phyloP scores from a whole-genome alignment of 257 asterid species.

The Schizonepeta tenuifolia region DNA sequence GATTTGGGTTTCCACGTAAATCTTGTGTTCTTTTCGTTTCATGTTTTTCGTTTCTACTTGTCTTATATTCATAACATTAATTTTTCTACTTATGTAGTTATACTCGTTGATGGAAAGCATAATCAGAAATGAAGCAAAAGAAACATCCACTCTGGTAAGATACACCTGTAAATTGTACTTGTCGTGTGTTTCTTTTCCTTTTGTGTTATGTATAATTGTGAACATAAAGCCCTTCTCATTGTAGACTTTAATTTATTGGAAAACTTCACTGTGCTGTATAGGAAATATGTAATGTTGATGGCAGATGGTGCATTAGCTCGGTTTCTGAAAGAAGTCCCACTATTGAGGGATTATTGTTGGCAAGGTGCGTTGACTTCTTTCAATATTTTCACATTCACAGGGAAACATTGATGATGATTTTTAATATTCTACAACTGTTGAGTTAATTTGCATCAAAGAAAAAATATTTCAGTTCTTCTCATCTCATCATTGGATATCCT shows the following conservation, averaged over 20 bases:
- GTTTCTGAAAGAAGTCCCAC: constrained; percentile 47
- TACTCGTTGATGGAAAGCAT: constrained; percentile 75
- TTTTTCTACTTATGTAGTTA: constrained; percentile 57
- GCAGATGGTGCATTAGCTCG: constrained; percentile 92
- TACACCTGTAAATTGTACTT: not conserved
- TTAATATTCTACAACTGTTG: not conserved
- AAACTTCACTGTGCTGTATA: constrained; percentile 32
- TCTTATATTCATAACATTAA: too few relatives aligned
- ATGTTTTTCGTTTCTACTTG: too few relatives aligned
- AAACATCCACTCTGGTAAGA: constrained; percentile 63
- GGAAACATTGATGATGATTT: too few relatives aligned
- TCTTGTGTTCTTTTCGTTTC: too few relatives aligned
- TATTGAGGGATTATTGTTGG: constrained; percentile 79
- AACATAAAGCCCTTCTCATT: constrained; percentile 13
- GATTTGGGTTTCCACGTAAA: too few relatives aligned
- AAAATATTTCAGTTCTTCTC: not conserved
- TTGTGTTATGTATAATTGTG: not conserved
- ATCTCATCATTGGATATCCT: constrained; percentile 21
- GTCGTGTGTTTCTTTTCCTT: not conserved
- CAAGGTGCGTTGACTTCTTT: constrained; percentile 66
- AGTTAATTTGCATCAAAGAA: constrained; percentile 9
- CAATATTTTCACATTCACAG: constrained; percentile 27
- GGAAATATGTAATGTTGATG: constrained; percentile 80
- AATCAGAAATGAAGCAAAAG: constrained; percentile 70
- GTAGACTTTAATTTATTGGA: constrained; percentile 15